Base-by-base conservation (phyloP, 164 flowering plant species). In the Vitis riparia region DNA sequence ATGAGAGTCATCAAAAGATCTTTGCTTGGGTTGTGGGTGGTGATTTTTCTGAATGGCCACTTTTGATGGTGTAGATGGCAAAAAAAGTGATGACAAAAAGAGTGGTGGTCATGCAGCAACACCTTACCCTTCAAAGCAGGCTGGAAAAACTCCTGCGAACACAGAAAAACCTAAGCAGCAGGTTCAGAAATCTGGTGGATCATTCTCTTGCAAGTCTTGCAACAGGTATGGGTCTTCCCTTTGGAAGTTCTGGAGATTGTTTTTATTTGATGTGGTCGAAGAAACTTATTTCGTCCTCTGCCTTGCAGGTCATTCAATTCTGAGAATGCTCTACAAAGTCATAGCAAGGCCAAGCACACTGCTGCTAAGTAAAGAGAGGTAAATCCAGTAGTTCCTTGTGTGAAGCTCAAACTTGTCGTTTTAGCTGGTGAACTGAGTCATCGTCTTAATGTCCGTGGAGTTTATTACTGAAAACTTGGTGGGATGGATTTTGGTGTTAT, bases 121-220 rank as follows among this genome's bases (percentile, higher is more conserved):
- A 55, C 97, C 94, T 11, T 59, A 87, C 73, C 94, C 97, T 12
- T 57, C 87, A 11, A 91, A 89, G 76, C 85, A 86, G 63, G 80
- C 71, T 63, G 90, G 76, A 7, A 89, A 87, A 70, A 72, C 79
- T 10, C 72, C 76, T 51, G 85, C 82, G 8, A 76, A 72, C 66
- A 68, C 10, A 27, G 85, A 76, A 59, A 82, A 80, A 77, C 53
- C 82, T 14, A 90, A 84, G 74, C 86, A 81, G 75, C 88, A 85
- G 69, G 73, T 86, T 67, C 86, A 86, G n/a, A 84, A 80, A 71
- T 77, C 92, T 8, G 79, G 66, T n/a, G 80, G 83, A 16, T 73
- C 80, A 37, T 62, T 79, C 50, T 0, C 79, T 15, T 89, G 97
- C 88, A 78, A 77, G 50, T 49, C 82, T 52, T 87, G 94, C 78